Evolutionary conservation across 2,329 filamentous ascomycete species (phyloP), one percentile per base, ranked within the genome.

Genomic region (Gaeumannomyces tritici): DNA sequence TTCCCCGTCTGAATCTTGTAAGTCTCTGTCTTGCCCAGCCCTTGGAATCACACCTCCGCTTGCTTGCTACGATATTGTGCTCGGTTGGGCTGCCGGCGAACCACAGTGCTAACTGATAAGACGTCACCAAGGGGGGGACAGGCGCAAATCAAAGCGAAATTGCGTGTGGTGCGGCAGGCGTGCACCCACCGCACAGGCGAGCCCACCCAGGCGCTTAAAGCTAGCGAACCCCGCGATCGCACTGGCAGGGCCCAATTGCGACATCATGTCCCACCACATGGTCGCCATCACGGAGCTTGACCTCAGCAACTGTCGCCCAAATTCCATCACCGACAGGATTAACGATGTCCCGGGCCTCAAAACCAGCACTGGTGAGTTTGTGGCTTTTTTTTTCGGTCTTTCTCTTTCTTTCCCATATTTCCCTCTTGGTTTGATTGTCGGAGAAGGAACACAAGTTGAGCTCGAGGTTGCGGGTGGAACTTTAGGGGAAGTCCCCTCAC

Each of bases 301-400:
- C 67, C 71, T 84, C 67, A 78, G 78, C 65, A 73, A 75, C 62
- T 79, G 75, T 64, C 74, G 78, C 62, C 73, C 77, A 57, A 77
- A 75, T 66, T 79, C 79, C 60, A 76, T 84, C 66, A 78, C 79
- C 62, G 80, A 83, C 70, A 78, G 77, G 67, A 78, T 85, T 72
- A 84, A 80, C 70, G 75, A 79, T 55, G 79, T 86, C 55, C 83
- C 83, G 3, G 83, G 79, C 35, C 73, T 86, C 62, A 84, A 80
- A 70, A 84, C 82, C 65, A 85, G 83, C 70, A 80, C 83, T 70
- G 83, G 83, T 86, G 72, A 80, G 83, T 64, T 61, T 63, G 55
- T 12, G 64, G 64, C 61, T 62, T 56, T 62, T 62, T 55, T 62
- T 61, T 64, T n/a, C n/a, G n/a, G n/a, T n/a, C 55, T 62, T 64